Base-by-base conservation (phyloP, 352 stramenopile genomes). In the Phytopythium delawarense region DNA sequence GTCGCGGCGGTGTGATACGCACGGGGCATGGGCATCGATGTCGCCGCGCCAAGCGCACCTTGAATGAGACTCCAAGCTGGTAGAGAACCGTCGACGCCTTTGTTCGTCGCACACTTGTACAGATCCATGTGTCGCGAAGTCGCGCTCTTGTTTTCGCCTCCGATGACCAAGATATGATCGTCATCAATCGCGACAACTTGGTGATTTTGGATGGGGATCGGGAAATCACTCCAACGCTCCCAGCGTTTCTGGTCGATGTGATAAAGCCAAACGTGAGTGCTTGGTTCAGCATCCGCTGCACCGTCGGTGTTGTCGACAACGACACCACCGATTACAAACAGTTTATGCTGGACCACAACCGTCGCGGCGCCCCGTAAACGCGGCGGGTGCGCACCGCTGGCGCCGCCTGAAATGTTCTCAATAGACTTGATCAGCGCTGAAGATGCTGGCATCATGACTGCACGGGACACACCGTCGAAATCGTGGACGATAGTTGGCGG, bases 101-200 rank as follows among this genome's bases (percentile, higher is more conserved):
- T 79, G 7, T 60, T 21, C 0, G 75, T 88, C 7, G 84, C 80
- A 32, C 82, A 92, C 57, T 81, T 91, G 64, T 94, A 96, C 49
- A 94, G 54, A 61, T 96, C 84, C 79, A 96, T 91, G 50, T 96
- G 87, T 2, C 87, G 72, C 8, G 87, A 96, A 1, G 85, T 76
- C 12, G 81, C 67, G 44, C 73, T 81, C 48, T 79, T 80, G 40
- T 73, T 87, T 53, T 96, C 87, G 7, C 87, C 87, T 35, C 87
- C 87, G 54, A 96, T 72, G n/a, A 94, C 85, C 34, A 96, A 61
- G 55, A 96, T 83, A 23, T 88, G 78, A 53, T 74, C 73, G 25
- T 92, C 83, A 55, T 88, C 81, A 50, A 96, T 72, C 7, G 69
- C 57, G 40, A 96, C 79, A 51, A 76, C 73, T 75, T 94, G 87